Percentiles rank a stretch among this genome's conserved stretches.
phyloP scores from a whole-genome alignment of 495 filamentous ascomycete species.

The Aspergillus homomorphus region DNA sequence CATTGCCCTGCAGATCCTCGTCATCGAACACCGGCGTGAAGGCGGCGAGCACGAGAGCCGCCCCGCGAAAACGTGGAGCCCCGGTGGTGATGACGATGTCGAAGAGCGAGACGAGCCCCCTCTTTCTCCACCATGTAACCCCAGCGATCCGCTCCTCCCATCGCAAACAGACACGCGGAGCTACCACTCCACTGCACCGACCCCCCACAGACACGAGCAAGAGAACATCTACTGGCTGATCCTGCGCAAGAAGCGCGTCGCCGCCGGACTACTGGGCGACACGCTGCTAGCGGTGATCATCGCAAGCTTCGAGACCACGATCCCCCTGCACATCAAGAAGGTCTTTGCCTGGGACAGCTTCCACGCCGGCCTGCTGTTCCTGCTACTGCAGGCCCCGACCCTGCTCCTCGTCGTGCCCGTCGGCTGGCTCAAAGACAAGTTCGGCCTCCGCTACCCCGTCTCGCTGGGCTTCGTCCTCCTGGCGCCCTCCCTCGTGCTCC shows the following conservation, averaged over 20 bases:
- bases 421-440: conserved; percentile 23
- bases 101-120: background rate
- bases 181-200: background rate
- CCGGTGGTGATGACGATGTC: background rate
- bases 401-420: conserved; percentile 13
- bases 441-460: conserved; percentile 19
- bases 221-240: conserved; percentile 15
- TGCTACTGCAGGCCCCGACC: conserved; percentile 17
- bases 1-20: conserved; percentile 22
- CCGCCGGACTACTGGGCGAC: conserved; percentile 10
- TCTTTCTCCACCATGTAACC: too few relatives aligned
- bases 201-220: background rate
- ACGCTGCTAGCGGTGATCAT: conserved; percentile 10
- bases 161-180: background rate
- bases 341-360: conserved; percentile 24
- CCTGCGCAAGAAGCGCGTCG: conserved; percentile 13
- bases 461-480: conserved; percentile 13
- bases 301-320: conserved; percentile 21
- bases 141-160: background rate
- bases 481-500: conserved; percentile 12
- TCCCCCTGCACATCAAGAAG: conserved; percentile 22
- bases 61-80: background rate
- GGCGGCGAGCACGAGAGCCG: background rate
- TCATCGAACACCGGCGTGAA: conserved; percentile 17
- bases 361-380: conserved; percentile 22